These are phyloP conservation scores for Eucalyptus tenuipes DNA, from an alignment of 345 rosid genomes.

Conservation along the genomic window DNA sequence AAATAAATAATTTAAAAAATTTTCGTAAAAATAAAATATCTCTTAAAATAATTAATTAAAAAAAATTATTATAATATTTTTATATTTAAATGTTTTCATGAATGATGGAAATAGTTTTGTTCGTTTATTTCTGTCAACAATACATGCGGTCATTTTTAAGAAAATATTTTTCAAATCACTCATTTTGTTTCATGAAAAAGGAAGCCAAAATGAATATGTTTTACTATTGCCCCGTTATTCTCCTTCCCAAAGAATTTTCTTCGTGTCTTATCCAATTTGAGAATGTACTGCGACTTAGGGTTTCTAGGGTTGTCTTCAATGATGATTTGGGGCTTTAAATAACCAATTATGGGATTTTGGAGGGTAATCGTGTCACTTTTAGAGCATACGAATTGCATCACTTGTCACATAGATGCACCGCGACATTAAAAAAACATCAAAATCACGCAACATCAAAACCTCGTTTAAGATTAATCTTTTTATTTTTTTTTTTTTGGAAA, in stretches of 20 bases:
- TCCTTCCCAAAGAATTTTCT: neutral
- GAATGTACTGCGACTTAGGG: neutral
- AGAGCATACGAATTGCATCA: neutral
- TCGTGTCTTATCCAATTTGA: neutral
- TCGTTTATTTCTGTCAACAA: fast-evolving
- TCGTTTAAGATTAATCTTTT: too few relatives aligned
- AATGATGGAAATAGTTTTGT: too few relatives aligned
- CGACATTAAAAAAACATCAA: neutral
- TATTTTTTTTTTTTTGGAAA: too few relatives aligned
- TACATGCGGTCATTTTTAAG: fast-evolving
- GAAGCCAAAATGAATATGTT: neutral
- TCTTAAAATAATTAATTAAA: too few relatives aligned
- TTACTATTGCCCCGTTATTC: neutral
- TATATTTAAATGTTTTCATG: too few relatives aligned
- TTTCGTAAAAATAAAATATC: too few relatives aligned
- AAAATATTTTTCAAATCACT: too few relatives aligned
- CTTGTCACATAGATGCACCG: neutral
- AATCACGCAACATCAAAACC: neutral
- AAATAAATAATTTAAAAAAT: too few relatives aligned
- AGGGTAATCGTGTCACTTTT: neutral
- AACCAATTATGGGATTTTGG: neutral
- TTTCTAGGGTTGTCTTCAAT: neutral
- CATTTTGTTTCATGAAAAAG: neutral
- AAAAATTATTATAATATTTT: too few relatives aligned
- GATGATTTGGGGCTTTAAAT: neutral